Percentiles rank a stretch among this genome's conserved stretches.
Conservation (phyloP, 371 early-diverging fungal genomes). For the Smittium culicis region DNA sequence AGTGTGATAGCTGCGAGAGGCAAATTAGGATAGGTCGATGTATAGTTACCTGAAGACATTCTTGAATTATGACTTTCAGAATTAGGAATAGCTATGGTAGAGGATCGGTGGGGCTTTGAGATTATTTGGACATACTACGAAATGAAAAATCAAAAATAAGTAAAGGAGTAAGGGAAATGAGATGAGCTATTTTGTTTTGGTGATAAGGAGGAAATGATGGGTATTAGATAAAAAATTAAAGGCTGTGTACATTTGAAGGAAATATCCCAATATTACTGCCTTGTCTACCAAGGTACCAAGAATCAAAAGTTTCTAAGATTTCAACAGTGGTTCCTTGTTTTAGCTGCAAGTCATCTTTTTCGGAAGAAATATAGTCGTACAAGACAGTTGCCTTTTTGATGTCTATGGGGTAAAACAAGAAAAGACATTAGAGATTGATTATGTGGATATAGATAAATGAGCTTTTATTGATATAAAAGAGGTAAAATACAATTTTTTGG, state of each 20-base stretch:
- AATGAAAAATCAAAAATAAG: too few species aligned
- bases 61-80: too few species aligned
- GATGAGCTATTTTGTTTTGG: not conserved
- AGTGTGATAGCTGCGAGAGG: too few species aligned
- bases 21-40: too few species aligned
- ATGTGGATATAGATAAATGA: conserved; percentile 3
- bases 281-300: conserved; percentile 13
- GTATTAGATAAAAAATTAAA: not conserved
- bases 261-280: conserved; percentile 18
- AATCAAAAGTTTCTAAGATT: conserved; percentile 11
- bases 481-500: not conserved
- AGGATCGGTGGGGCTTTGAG: too few species aligned
- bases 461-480: not conserved
- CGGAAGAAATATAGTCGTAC: conserved; percentile 13
- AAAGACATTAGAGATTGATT: not conserved
- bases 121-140: not conserved
- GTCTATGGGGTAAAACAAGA: not conserved
- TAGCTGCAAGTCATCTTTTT: conserved; percentile 6
- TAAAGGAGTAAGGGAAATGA: too few species aligned
- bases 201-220: not conserved
- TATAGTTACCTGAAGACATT: too few species aligned
- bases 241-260: conserved; percentile 4
- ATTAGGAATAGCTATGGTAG: too few species aligned
- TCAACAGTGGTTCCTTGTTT: conserved; percentile 12
- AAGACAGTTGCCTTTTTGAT: conserved; percentile 22